Evolutionary conservation across 129 eudicot genomes (phyloP).

Genomic region (Pulicaria dysenterica): DNA sequence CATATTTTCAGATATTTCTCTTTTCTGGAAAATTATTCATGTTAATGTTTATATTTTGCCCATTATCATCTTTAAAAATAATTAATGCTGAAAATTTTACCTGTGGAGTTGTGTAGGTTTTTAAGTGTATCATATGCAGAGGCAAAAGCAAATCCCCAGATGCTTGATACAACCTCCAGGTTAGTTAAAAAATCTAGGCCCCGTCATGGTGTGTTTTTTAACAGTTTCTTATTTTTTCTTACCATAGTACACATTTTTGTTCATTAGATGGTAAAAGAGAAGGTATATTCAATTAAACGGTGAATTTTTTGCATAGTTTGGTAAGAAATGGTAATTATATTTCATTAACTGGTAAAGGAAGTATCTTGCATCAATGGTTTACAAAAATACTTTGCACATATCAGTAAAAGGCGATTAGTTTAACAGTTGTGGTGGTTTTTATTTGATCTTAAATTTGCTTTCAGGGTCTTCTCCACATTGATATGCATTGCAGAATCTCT

Average conservation of each 20-base stretch:
- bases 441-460: conserved; percentile 24
- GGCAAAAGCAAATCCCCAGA: conserved; percentile 37
- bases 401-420: not conserved
- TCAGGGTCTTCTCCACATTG: conserved; percentile 59
- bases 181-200: not conserved
- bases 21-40: conserved; percentile 1
- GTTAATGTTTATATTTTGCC: not conserved
- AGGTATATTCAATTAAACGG: too few species aligned
- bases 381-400: too few species aligned
- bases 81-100: not conserved
- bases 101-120: conserved; percentile 42
- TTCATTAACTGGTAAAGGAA: too few species aligned
- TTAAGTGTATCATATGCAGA: conserved; percentile 51
- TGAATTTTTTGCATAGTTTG: too few species aligned
- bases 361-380: too few species aligned
- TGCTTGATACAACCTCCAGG: conserved; percentile 48
- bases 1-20: not conserved
- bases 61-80: not conserved
- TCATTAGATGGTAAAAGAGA: too few species aligned
- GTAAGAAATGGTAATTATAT: too few species aligned
- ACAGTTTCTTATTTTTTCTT: not conserved
- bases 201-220: not conserved
- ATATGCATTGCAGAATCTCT: conserved; percentile 44
- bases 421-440: conserved; percentile 9
- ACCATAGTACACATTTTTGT: too few species aligned